Conservation (phyloP, 129 eudicot genomes). For the Calendula officinalis region DNA sequence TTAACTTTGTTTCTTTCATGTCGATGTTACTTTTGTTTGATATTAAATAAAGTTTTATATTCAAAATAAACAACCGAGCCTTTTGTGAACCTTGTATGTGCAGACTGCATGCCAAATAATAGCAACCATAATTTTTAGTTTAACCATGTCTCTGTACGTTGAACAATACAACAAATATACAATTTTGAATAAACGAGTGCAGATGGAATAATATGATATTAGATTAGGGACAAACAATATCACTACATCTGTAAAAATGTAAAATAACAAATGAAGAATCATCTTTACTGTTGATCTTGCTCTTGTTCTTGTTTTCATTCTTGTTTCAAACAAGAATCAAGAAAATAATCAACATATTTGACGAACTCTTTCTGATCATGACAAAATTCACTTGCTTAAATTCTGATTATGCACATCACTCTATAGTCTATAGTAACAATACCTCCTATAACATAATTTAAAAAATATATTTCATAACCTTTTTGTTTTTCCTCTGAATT, state of each 20-base stretch:
- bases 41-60: neutral
- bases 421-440: slow-evolving; percentile 16
- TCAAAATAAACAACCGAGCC: no score
- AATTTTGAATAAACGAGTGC: slow-evolving; percentile 7
- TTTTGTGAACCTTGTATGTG: neutral
- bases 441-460: slow-evolving; percentile 33
- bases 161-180: slow-evolving; percentile 4
- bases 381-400: slow-evolving; percentile 33
- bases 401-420: slow-evolving; percentile 42
- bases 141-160: neutral
- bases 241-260: slow-evolving; percentile 39
- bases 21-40: slow-evolving; percentile 4
- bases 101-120: neutral
- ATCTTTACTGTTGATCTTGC: slow-evolving; percentile 24
- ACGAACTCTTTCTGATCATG: slow-evolving; percentile 27
- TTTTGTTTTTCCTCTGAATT: slow-evolving; percentile 21
- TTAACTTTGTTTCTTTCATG: slow-evolving; percentile 1
- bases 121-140: slow-evolving; percentile 6
- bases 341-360: slow-evolving; percentile 28
- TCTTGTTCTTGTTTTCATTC: slow-evolving; percentile 19
- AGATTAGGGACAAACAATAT: slow-evolving; percentile 35
- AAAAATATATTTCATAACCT: slow-evolving; percentile 32
- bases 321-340: slow-evolving; percentile 33
- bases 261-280: slow-evolving; percentile 26
- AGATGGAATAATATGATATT: slow-evolving; percentile 20